Evolutionary conservation across 1,284 basidiomycete genomes (phyloP), one percentile per base, ranked within the genome.

Genomic region (Grifola frondosa): DNA sequence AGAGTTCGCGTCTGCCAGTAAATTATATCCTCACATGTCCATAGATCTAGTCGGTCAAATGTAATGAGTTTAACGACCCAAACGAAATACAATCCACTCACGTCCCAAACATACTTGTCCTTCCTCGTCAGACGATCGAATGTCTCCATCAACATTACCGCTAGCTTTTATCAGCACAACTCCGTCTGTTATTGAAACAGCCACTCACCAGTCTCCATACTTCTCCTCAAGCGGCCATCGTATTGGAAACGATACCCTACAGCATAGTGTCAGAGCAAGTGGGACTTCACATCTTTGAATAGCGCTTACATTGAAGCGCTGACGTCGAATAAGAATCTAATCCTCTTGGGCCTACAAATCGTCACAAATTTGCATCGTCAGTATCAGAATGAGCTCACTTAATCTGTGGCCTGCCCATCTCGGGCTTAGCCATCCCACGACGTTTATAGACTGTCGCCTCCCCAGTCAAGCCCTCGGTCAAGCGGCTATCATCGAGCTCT

Each of bases 81-180:
- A n/a, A n/a, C n/a, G n/a, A n/a, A n/a, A n/a, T 26, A 37, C 2
- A 22, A 13, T 29, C 11, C 13, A 68, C 80, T 65, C 51, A 83
- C 81, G 71, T 84, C 81, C 81, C 81, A 84, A 9, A 77, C 75
- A 58, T 81, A 84, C 61, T 84, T 84, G 51, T 83, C 80, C 57
- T 81, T 81, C 37, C 78, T 61, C 5, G 77, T 75, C 9, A 84
- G 63, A 8, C 74, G 73, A 39, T 78, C 72, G 54, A 84, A 83
- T 1, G 78, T 81, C 53, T 84, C 81, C 80, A 84, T 83, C 31
- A 84, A 59, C 81, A 84, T 84, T 6, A 78, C 78, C 22, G 79
- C 80, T 82, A 42, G 26, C 30, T 9, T 13, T 21, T 8, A 23
- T 35, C 13, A 43, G 26, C 38, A 28, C 30, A 17, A 17, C 19